Percentiles rank a stretch among this genome's conserved stretches.
phyloP scores from a whole-genome alignment of 2,329 filamentous ascomycete genomes.

The Pestalotiopsis sp. region DNA sequence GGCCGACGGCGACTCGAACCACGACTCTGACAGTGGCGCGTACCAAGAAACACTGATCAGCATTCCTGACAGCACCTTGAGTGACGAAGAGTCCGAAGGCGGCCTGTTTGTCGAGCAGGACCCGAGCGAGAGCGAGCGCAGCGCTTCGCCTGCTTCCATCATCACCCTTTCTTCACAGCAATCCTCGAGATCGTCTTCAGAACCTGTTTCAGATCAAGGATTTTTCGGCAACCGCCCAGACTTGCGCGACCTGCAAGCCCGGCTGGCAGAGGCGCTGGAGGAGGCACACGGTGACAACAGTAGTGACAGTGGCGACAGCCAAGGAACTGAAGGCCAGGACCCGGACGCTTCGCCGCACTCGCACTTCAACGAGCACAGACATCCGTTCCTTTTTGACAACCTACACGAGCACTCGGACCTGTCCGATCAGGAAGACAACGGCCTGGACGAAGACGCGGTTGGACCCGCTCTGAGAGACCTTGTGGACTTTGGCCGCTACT shows the following conservation, averaged over 20 bases:
- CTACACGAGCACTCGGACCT: background rate
- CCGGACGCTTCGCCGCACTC: background rate
- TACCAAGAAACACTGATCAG: background rate
- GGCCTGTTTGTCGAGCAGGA: slow-evolving; percentile 6
- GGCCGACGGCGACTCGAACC: background rate
- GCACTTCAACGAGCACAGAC: background rate
- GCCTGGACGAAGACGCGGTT: slow-evolving; percentile 12
- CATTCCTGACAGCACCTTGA: background rate
- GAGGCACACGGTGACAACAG: background rate
- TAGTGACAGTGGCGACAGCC: slow-evolving; percentile 8
- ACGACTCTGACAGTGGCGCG: background rate
- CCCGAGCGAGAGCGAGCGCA: background rate
- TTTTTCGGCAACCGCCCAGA: background rate
- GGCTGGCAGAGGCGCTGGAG: background rate
- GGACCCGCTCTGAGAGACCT: background rate
- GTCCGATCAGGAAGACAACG: background rate
- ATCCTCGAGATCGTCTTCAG: background rate
- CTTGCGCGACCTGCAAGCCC: background rate
- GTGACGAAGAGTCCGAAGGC: slow-evolving; percentile 3
- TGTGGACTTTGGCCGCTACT: background rate
- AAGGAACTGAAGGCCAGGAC: slow-evolving; percentile 12
- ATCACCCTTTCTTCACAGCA: background rate
- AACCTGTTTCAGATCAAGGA: background rate
- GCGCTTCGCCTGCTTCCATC: slow-evolving; percentile 1
- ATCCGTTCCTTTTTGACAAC: background rate